A percentile compares a stretch with the other conserved stretches of the same genome.
These are phyloP conservation scores for Penicillium longicatenatum DNA, from an alignment of 495 filamentous ascomycete species.

Conservation along the genomic window DNA sequence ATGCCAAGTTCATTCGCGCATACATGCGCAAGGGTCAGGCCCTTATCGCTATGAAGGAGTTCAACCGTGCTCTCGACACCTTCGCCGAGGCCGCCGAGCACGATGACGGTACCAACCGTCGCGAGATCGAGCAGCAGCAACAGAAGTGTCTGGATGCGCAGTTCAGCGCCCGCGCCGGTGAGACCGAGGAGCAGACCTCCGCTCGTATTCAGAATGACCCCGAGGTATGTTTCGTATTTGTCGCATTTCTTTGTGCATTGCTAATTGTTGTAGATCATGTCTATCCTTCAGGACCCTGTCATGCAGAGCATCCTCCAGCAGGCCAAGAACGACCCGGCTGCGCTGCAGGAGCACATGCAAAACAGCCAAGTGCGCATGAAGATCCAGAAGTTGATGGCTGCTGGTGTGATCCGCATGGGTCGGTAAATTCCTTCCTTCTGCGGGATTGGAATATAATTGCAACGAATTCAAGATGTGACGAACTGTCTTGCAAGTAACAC, in stretches of 20 bases:
- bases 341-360: constrained; percentile 95
- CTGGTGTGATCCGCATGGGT: constrained; percentile 87
- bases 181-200: constrained; percentile 95
- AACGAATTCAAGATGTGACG: constrained; percentile 28
- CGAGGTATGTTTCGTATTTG: constrained; percentile 58
- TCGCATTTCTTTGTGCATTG: neutral
- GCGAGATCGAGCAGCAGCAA: constrained; percentile 91
- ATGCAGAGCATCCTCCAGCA: constrained; percentile 98
- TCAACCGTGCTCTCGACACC: constrained; percentile 87
- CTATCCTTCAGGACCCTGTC: constrained; percentile 89
- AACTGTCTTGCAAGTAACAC: constrained; percentile 21
- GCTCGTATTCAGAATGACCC: constrained; percentile 90
- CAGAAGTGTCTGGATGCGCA: constrained; percentile 93
- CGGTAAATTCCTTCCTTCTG: constrained; percentile 37
- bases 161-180: constrained; percentile 84
- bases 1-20: constrained; percentile 90
- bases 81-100: constrained; percentile 78
- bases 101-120: constrained; percentile 76
- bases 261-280: constrained; percentile 69
- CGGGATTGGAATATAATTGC: constrained; percentile 13
- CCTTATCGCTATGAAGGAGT: constrained; percentile 94
- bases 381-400: constrained; percentile 89
- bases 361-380: constrained; percentile 80
- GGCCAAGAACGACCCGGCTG: constrained; percentile 89
- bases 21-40: constrained; percentile 95